phyloP scores from a whole-genome alignment of 129 eudicot species.

The Escallonia rubra region DNA sequence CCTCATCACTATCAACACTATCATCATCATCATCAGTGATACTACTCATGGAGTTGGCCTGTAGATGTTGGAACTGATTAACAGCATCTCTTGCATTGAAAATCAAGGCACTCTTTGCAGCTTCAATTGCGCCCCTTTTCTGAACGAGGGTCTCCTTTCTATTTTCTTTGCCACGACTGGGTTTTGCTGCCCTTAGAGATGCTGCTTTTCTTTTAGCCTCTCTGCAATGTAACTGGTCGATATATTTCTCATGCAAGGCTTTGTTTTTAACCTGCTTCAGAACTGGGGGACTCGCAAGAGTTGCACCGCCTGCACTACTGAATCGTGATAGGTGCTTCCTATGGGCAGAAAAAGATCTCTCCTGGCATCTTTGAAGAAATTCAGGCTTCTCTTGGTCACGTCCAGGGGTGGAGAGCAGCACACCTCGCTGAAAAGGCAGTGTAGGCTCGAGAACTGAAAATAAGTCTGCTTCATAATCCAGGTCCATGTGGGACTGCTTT shows the following conservation, averaged over 20 bases:
- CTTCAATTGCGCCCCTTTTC: constrained; percentile 41
- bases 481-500: constrained; percentile 41
- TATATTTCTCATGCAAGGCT: constrained; percentile 85
- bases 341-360: constrained; percentile 44
- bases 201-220: constrained; percentile 75
- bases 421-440: constrained; percentile 12
- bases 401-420: constrained; percentile 43
- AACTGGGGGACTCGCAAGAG: constrained; percentile 75
- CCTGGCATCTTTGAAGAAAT: constrained; percentile 24
- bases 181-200: constrained; percentile 33
- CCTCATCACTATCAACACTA: constrained; percentile 21
- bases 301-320: constrained; percentile 20
- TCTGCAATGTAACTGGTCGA: constrained; percentile 68
- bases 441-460: constrained; percentile 63
- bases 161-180: constrained; percentile 7
- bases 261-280: constrained; percentile 78
- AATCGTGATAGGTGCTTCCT: constrained; percentile 45
- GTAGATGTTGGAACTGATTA: constrained; percentile 40
- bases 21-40: constrained; percentile 30
- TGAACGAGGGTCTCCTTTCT: constrained; percentile 17
- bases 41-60: constrained; percentile 25
- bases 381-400: constrained; percentile 12
- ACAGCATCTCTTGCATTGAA: constrained; percentile 73
- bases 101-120: constrained; percentile 65
- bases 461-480: constrained; percentile 52